Base-by-base conservation (phyloP, 164 flowering plant genomes). In the Magnolia changhungtana region DNA sequence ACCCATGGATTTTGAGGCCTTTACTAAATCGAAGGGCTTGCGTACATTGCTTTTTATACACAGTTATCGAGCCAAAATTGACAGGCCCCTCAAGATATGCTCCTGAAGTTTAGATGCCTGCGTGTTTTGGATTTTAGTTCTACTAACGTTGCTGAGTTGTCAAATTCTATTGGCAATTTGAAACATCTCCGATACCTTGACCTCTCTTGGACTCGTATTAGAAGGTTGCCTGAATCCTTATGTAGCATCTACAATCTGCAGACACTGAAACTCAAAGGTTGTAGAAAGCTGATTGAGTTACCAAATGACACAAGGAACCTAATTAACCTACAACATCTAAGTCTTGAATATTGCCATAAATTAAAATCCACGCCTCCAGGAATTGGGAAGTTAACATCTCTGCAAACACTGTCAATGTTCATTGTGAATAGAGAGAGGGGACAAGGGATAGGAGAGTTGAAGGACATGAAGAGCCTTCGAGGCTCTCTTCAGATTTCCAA, bases 111-210 rank as follows among this genome's bases (percentile, higher is more conserved):
- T 1, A 27, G 23, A 18, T 29, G 58, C 70, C 27, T 77, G 4
- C 49, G 77, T 0, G 72, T 64, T 21, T 51, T 77, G 24, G 69
- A 72, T 58, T 74, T 80, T 72, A 29, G 31, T 8, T 0, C 16
- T 10, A 7, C 16, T 3, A 11, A 13, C 1, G 64, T 77, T n/a
- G 2, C n/a, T 19, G 20, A 23, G 20, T 45, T 80, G 68, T 72
- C 77, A 1, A 19, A 55, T 23, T 63, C 77, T 8, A 66, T 80
- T 9, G 68, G 78, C 64, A 71, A 71, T 23, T 66, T 80, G 75
- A 29, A 69, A 5, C 75, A 77, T 59, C 31, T 80, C 11, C 72
- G 80, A 52, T 71, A 52, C 14, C 75, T 80, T 5, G 71, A 77
- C 29, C 75, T 77, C 58, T 74, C 77, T 7, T 0, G 21, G 8